Evolutionary conservation across 352 stramenopile species (phyloP), one percentile per base, ranked within the genome.

Genomic region (Sclerospora graminicola): DNA sequence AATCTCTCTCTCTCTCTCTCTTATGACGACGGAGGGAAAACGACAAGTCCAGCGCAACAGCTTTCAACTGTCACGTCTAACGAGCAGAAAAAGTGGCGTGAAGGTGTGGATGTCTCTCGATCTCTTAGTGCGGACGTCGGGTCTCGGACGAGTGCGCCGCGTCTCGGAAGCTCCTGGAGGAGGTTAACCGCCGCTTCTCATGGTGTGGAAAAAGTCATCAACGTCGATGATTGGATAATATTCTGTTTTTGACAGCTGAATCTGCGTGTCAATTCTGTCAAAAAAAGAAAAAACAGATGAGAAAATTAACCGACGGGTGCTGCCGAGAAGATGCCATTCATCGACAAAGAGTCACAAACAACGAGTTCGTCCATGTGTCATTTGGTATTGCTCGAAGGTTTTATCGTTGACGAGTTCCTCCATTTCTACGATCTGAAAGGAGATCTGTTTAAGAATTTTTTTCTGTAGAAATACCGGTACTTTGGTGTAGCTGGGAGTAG

Each of bases 321-420:
- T 33, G 28, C 28, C 13, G 28, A 9, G 8, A 33, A 5, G 28
- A n/a, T n/a, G n/a, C n/a, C n/a, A n/a, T n/a, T n/a, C n/a, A n/a
- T n/a, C n/a, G n/a, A 23, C 30, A 0, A 24, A 48, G 6, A 47
- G 49, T 8, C 51, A 71, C 10, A 20, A 73, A 30, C 58, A 58
- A 40, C 55, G 84, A 33, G 46, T 87, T 2, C 69, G 71, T 8
- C 66, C 73, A 7, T 84, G 73, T 14, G 54, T 70, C 33, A 88
- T 88, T 67, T 90, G 78, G 75, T 88, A 82, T 35, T 85, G 65
- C 55, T 76, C 78, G 2, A 70, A 89, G 63, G 77, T 89, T n/a
- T n/a, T n/a, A n/a, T n/a, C n/a, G n/a, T n/a, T n/a, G n/a, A n/a
- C n/a, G n/a, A n/a, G n/a, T n/a, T n/a, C n/a, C n/a, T n/a, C n/a